Evolutionary conservation across 2,329 filamentous ascomycete species (phyloP).

Genomic region (Ophiocordyceps camponoti-leonardi): DNA sequence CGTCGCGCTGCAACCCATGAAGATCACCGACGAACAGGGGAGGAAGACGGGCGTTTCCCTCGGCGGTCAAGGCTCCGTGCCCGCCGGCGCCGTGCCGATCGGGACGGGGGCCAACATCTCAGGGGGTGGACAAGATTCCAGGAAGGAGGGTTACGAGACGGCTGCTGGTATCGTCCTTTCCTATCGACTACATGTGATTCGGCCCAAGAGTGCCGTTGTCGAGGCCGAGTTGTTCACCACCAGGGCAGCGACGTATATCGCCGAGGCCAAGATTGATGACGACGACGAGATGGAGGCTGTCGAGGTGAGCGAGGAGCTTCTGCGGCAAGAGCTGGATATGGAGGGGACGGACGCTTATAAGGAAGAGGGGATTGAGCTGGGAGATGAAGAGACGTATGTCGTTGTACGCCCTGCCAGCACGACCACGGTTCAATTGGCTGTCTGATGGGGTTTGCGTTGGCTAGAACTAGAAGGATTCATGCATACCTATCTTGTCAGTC

Average conservation of each 20-base stretch:
- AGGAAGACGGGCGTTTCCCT: not conserved
- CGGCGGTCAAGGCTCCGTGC: not conserved
- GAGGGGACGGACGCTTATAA: conserved; percentile 2
- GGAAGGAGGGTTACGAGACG: not conserved
- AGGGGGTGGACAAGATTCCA: not conserved
- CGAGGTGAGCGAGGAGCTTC: not conserved
- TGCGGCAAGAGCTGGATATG: not conserved
- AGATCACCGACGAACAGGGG: not conserved
- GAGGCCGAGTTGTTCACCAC: not conserved
- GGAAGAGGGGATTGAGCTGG: not conserved
- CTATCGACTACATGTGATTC: not conserved
- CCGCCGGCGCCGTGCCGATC: not conserved
- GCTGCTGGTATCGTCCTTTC: not conserved
- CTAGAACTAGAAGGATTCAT: too few relatives aligned
- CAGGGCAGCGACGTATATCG: not conserved
- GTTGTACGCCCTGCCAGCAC: not conserved
- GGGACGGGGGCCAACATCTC: not conserved
- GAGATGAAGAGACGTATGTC: not conserved
- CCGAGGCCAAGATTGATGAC: not conserved
- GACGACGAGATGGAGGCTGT: not conserved
- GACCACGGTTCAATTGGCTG: not conserved
- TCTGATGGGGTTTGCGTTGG: too few relatives aligned
- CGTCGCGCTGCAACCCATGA: not conserved
- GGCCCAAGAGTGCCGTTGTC: not conserved
- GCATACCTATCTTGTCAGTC: too few relatives aligned